A percentile compares a stretch with the other conserved stretches of the same genome.
Conservation (phyloP, 1,284 basidiomycete genomes). For the Malassezia obtusa region DNA sequence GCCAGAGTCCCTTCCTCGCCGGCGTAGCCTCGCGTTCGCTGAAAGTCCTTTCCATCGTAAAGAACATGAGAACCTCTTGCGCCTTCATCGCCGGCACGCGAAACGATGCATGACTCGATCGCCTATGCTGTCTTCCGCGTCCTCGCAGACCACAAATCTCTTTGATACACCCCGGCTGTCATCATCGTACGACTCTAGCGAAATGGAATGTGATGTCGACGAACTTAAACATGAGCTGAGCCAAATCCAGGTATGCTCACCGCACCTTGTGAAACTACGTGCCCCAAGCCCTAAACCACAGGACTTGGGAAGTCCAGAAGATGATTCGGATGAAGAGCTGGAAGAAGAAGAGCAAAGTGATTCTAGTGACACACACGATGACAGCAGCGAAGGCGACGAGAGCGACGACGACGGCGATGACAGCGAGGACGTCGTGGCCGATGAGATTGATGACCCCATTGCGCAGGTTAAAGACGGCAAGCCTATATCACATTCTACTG, state of each 20-base stretch:
- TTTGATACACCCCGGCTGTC: not conserved
- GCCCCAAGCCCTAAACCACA: not conserved
- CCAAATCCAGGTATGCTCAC: slow-evolving; percentile 1
- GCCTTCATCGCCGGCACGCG: not conserved
- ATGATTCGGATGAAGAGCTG: not conserved
- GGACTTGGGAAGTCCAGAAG: no score
- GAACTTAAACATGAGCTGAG: not conserved
- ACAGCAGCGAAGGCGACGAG: not conserved
- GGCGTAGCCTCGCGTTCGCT: not conserved
- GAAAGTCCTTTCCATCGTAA: not conserved
- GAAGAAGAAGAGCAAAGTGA: no score
- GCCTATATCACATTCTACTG: no score
- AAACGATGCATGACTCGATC: not conserved
- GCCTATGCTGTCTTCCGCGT: not conserved
- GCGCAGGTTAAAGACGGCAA: no score
- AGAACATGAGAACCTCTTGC: not conserved
- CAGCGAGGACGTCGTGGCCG: not conserved
- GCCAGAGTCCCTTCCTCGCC: not conserved
- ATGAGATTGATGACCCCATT: not conserved
- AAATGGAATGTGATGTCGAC: not conserved
- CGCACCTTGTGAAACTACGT: not conserved
- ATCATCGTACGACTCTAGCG: not conserved
- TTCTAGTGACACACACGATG: no score
- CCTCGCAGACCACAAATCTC: not conserved
- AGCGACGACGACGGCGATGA: not conserved